phyloP scores from a whole-genome alignment of 495 filamentous ascomycete genomes.

The Penicillium coffeae region DNA sequence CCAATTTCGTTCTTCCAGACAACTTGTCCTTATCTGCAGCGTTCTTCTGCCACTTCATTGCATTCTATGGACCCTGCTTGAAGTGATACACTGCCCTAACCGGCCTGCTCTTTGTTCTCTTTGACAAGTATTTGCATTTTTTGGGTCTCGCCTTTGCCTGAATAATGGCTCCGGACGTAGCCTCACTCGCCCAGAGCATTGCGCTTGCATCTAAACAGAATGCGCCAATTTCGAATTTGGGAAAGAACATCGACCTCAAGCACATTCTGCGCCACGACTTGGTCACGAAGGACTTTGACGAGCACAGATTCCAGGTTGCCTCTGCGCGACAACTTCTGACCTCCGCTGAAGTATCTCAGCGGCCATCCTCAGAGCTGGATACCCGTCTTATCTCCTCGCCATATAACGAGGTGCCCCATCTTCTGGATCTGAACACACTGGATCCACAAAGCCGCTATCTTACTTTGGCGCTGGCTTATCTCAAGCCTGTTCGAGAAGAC shows the following conservation, averaged over 20 bases:
- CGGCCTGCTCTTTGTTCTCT: no score
- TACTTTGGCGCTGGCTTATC: constrained; percentile 61
- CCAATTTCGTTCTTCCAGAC: no score
- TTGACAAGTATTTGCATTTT: not conserved
- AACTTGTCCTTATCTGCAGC: not conserved
- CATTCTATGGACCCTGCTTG: no score
- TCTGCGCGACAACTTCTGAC: constrained; percentile 29
- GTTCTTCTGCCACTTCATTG: not conserved
- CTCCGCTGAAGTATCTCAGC: constrained; percentile 3
- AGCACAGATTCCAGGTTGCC: constrained; percentile 33
- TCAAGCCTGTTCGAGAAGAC: constrained; percentile 58
- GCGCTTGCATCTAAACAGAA: not conserved
- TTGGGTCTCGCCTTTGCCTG: not conserved
- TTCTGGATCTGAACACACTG: constrained; percentile 65
- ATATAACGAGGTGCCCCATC: constrained; percentile 63
- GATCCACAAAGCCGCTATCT: constrained; percentile 61
- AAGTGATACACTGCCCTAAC: no score
- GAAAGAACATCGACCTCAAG: not conserved
- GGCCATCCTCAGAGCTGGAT: constrained; percentile 11
- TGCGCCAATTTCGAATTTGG: not conserved
- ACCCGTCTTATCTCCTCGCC: constrained; percentile 62
- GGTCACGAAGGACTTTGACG: constrained; percentile 31
- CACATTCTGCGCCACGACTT: constrained; percentile 27
- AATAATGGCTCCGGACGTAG: not conserved
- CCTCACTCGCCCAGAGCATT: not conserved